Evolutionary conservation across 257 asterid species (phyloP).

Genomic region (Avicennia marina): DNA sequence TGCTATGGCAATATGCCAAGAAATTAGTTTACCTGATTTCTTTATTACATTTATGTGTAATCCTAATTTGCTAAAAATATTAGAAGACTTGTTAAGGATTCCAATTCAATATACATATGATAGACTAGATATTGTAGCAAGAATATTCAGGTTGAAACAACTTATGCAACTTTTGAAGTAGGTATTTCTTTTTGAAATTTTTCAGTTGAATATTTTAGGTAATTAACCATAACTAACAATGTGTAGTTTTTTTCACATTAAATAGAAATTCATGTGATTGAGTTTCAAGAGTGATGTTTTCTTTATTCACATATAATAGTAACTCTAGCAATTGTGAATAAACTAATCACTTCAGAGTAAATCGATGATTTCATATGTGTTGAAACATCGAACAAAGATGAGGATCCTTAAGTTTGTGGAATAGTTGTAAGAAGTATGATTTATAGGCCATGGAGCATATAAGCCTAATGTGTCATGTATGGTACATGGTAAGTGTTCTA

Average conservation of each 20-base stretch:
- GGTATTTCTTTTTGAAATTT: not conserved
- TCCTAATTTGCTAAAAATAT: not conserved
- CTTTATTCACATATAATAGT: not conserved
- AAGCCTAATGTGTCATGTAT: slow-evolving; percentile 2
- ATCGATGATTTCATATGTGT: slow-evolving; percentile 5
- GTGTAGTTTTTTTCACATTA: not conserved
- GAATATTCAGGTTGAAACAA: not conserved
- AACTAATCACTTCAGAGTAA: not conserved
- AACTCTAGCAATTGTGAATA: not conserved
- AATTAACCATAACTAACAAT: not conserved
- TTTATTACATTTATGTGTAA: not conserved
- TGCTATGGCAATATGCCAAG: not conserved
- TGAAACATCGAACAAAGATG: not conserved
- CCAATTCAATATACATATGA: not conserved
- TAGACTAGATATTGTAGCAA: not conserved
- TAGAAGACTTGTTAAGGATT: not conserved
- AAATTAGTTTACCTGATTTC: not conserved
- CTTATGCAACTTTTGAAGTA: not conserved
- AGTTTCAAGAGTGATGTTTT: slow-evolving; percentile 3
- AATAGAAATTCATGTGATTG: slow-evolving; percentile 4
- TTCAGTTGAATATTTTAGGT: not conserved
- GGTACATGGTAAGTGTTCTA: too few relatives aligned
- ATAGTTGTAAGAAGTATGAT: not conserved
- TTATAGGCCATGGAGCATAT: slow-evolving; percentile 3
- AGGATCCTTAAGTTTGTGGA: not conserved